phyloP scores from a whole-genome alignment of 2,329 filamentous ascomycete species.

The Pezicula radicicola region DNA sequence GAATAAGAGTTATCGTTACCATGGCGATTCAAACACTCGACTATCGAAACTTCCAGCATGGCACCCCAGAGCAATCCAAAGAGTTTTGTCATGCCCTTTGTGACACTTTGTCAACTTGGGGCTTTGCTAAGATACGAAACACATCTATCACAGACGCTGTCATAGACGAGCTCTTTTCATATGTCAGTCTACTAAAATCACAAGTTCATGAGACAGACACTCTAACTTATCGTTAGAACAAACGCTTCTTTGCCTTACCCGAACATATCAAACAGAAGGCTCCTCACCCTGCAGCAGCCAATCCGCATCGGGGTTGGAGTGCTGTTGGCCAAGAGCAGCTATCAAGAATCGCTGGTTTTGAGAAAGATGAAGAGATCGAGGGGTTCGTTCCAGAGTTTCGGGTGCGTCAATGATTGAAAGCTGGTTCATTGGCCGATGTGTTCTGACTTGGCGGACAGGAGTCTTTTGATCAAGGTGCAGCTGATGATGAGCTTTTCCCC shows the following conservation, averaged over 20 bases:
- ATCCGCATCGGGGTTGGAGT: not conserved
- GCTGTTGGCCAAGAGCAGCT: conserved; percentile 1
- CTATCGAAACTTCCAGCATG: not conserved
- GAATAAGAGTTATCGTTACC: not conserved
- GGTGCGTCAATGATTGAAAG: not conserved
- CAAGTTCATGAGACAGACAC: not conserved
- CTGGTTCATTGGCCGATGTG: not conserved
- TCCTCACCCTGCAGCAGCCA: not conserved
- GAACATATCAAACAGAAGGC: conserved; percentile 1
- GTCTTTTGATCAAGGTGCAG: conserved; percentile 46
- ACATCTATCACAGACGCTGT: not conserved
- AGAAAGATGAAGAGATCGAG: not conserved
- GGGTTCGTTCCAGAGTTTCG: not conserved
- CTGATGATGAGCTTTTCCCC: conserved; percentile 34
- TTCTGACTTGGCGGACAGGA: conserved; percentile 30
- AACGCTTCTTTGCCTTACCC: conserved; percentile 1
- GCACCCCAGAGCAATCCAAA: not conserved
- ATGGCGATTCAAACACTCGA: conserved; percentile 3
- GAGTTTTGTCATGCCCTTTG: not conserved
- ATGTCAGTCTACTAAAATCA: not conserved
- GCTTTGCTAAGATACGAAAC: conserved; percentile 1
- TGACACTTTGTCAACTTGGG: not conserved
- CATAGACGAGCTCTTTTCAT: not conserved
- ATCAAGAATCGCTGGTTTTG: not conserved
- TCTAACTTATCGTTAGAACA: conserved; percentile 1